Evolutionary conservation across 2,329 filamentous ascomycete genomes (phyloP), one percentile per base, ranked within the genome.

Genomic region (Graphilbum fragrans): DNA sequence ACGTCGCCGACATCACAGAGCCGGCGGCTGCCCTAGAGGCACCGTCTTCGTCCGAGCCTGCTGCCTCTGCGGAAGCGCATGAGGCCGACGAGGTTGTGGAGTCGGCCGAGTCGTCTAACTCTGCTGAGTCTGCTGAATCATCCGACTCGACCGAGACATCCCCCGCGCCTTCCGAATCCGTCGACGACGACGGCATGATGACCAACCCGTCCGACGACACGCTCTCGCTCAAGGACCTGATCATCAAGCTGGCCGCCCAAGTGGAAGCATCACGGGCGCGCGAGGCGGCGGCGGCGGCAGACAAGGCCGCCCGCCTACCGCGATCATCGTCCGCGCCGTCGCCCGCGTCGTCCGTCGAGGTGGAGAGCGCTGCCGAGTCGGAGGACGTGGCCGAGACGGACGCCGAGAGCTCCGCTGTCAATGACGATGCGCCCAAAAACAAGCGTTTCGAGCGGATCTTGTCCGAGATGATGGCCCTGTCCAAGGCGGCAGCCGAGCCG

Each of bases 401-500:
- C 22, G 20, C 10, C 23, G 6, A 40, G 40, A 9, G 44, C 3
- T 16, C 16, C 8, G 23, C 47, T 14, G 50, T 54, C 14, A 6
- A 33, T 37, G 33, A 58, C 50, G 40, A 53, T 47, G 21, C 53
- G 21, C 56, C 58, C 8, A 67, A 67, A 44, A 55, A 75, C 18
- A 59, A 62, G 44, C 61, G 61, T 10, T 73, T 77, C 47, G 69
- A 73, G 49, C 60, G 59, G 36, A 67, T 74, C 41, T 59, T 77
- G 29, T 64, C 65, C 3, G 60, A 68, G 42, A 56, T 77, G 37
- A 64, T 68, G 11, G 57, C 60, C 41, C 55, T 61, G 45, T 53
- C 63, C 6, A 58, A 55, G 46, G 47, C 29, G 23, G 12, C 23
- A 12, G 7, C 23, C 7, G 23, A 36, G 17, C 22, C 34, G 17